Evolutionary conservation across 2,329 filamentous ascomycete genomes (phyloP), one percentile per base, ranked within the genome.

Genomic region (Aspergillus sp.): DNA sequence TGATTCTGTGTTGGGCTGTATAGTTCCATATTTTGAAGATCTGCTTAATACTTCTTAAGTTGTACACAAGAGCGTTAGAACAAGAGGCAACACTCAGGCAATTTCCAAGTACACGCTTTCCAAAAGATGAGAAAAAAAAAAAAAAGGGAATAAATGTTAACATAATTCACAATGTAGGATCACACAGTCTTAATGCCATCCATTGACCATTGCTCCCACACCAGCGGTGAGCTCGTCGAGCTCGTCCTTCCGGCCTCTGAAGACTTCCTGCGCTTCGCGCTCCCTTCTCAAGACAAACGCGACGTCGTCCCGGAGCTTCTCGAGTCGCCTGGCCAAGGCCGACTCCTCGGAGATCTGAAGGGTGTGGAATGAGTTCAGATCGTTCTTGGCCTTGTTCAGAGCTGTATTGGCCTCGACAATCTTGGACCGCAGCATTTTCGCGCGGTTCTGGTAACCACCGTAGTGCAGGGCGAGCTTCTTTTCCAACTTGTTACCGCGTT

Each of bases 401-500:
- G 85, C 85, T 19, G 82, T 79, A 28, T 82, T 80, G 1, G 88
- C 87, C 54, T 89, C 86, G 12, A 70, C 68, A 52, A 94, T 86
- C 72, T 95, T 97, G 50, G 82, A 78, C 26, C 82, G 80, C 28
- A 98, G 77, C 56, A 81, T 82, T 66, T 89, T 89, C 32, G 88
- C 82, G 30, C 93, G 85, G 56, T 89, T 83, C 64, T 90, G 83
- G 69, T 98, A 98, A 9, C 93, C 93, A 27, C 90, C 90, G 2
- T 94, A 81, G 58, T 93, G 84, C 45, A 94, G 75, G 0, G 77
- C 76, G n/a, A 98, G 79, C 69, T 93, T 96, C 78, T 95, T 95
- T 69, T 97, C 90, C 1, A 94, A 73, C 67, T 91, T 94, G 62
- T 88, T 88, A 45, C 86, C 87, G 48, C 83, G 79, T 57, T 91